Evolutionary conservation across 83 land plant genomes (phyloP).

Genomic region (Thuja plicata): DNA sequence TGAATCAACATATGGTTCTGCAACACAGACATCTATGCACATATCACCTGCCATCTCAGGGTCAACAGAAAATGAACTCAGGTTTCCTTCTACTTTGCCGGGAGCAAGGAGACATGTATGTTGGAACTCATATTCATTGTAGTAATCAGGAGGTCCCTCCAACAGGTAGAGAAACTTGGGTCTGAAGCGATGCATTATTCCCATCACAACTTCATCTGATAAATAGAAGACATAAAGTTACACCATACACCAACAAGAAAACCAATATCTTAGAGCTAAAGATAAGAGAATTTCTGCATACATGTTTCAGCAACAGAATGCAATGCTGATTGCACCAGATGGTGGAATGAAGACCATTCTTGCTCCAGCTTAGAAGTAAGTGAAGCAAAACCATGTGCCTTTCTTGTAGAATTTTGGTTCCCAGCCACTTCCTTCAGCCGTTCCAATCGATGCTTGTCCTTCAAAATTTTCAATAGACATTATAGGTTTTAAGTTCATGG

Average conservation of each 20-base stretch:
- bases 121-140: constrained; percentile 43
- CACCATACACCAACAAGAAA: background rate
- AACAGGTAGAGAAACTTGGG: constrained; percentile 37
- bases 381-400: constrained; percentile 16
- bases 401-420: constrained; percentile 6
- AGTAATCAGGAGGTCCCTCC: constrained; percentile 34
- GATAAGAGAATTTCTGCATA: constrained; percentile 23
- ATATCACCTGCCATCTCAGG: constrained; percentile 21
- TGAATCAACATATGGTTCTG: constrained; percentile 46
- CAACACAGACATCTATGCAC: constrained; percentile 33
- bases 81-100: constrained; percentile 8
- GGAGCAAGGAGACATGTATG: constrained; percentile 40
- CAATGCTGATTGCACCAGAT: constrained; percentile 65
- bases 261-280: background rate
- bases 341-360: constrained; percentile 69
- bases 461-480: constrained; percentile 12
- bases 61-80: constrained; percentile 18
- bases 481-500: background rate
- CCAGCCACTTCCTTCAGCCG: constrained; percentile 33
- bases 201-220: constrained; percentile 48
- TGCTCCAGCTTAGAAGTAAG: constrained; percentile 48
- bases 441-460: constrained; percentile 76
- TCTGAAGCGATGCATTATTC: constrained; percentile 43
- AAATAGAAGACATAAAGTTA: constrained; percentile 9
- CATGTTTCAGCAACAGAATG: constrained; percentile 59